Conservation (phyloP, 1,139 yeast species). For the Yarrowia galli region DNA sequence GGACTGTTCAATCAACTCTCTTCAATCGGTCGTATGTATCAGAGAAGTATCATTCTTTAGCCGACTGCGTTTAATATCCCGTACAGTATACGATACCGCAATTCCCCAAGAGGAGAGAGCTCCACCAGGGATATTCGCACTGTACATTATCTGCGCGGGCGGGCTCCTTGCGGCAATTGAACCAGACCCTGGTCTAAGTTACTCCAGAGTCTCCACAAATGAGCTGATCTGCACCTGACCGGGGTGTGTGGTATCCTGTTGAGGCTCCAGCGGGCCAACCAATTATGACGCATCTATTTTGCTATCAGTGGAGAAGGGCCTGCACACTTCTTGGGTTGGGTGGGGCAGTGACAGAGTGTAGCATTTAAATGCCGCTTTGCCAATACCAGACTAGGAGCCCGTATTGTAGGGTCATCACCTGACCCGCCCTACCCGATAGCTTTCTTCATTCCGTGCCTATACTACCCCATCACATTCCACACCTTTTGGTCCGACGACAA, state of each 20-base stretch:
- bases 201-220: constrained; percentile 28
- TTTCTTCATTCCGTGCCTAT: neutral
- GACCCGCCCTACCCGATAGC: neutral
- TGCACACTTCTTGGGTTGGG: neutral
- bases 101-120: neutral
- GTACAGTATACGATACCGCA: neutral
- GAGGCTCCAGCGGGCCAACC: constrained; percentile 31
- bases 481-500: neutral
- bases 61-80: constrained; percentile 20
- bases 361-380: constrained; percentile 10
- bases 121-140: too few relatives aligned
- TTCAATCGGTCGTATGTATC: constrained; percentile 1
- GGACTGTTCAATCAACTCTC: neutral
- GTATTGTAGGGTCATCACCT: neutral
- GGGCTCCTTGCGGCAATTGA: constrained; percentile 13
- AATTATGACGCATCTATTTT: constrained; percentile 28
- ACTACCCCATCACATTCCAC: neutral
- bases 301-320: constrained; percentile 26
- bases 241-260: constrained; percentile 16
- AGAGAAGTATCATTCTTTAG: neutral
- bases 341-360: constrained; percentile 1
- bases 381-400: neutral
- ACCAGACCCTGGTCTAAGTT: constrained; percentile 1
- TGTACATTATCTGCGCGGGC: constrained; percentile 6
- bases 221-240: constrained; percentile 32